A percentile compares a stretch with the other conserved stretches of the same genome.
phyloP scores from a whole-genome alignment of 257 asterid species.

The Penstemon newberryi region DNA sequence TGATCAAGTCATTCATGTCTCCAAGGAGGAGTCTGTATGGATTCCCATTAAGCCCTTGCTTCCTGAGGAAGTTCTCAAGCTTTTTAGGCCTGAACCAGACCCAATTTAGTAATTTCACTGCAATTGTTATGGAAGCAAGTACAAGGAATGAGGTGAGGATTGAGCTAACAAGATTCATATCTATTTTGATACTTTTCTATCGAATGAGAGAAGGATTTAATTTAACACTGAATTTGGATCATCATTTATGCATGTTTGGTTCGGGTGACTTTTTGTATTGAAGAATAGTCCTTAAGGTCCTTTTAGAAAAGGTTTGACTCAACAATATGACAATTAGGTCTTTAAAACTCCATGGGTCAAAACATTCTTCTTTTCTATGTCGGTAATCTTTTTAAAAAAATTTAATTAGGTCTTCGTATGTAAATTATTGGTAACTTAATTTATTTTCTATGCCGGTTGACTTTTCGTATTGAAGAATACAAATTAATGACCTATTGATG shows the following conservation, averaged over 20 bases:
- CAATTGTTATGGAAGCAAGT: slow-evolving; percentile 13
- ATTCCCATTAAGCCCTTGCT: slow-evolving; percentile 45
- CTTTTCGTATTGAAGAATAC: background rate
- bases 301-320: too few relatives aligned
- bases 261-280: too few relatives aligned
- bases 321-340: too few relatives aligned
- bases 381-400: too few relatives aligned
- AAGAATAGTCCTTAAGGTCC: too few relatives aligned
- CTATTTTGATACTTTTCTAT: slow-evolving; percentile 5
- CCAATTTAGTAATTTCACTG: slow-evolving; percentile 36
- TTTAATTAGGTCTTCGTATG: too few relatives aligned
- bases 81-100: slow-evolving; percentile 42
- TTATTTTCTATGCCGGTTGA: too few relatives aligned
- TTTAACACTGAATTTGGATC: too few relatives aligned
- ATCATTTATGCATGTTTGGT: too few relatives aligned
- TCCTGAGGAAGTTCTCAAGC: slow-evolving; percentile 37
- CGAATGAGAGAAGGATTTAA: background rate
- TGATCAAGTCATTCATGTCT: slow-evolving; percentile 36
- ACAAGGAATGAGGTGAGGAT: slow-evolving; percentile 24
- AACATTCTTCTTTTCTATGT: too few relatives aligned
- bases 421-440: too few relatives aligned
- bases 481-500: slow-evolving; percentile 6
- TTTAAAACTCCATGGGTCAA: too few relatives aligned
- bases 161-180: background rate
- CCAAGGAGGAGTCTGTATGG: slow-evolving; percentile 38